These are phyloP conservation scores for Escallonia rubra DNA, from an alignment of 129 eudicot genomes.

Conservation along the genomic window DNA sequence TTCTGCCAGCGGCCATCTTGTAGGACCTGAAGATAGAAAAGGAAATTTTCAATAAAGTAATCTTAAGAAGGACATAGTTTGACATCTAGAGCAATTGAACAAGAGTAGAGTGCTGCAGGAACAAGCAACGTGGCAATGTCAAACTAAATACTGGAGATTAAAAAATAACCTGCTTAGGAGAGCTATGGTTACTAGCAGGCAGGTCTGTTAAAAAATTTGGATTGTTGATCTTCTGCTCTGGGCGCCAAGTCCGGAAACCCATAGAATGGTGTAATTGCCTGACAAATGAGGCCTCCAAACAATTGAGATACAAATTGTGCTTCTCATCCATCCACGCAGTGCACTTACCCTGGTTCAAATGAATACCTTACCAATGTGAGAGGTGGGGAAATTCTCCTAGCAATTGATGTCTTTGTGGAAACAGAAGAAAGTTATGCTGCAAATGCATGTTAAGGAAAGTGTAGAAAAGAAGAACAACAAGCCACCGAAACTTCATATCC, in stretches of 20 bases:
- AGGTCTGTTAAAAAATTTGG: neutral
- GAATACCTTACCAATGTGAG: neutral
- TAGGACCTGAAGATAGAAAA: slow-evolving; percentile 11
- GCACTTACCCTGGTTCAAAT: slow-evolving; percentile 14
- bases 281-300: slow-evolving; percentile 45
- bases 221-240: neutral
- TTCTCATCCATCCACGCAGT: slow-evolving; percentile 35
- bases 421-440: neutral
- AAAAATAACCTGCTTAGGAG: slow-evolving; percentile 15
- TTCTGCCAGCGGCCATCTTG: slow-evolving; percentile 24
- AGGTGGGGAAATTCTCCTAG: neutral
- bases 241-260: slow-evolving; percentile 7
- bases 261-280: slow-evolving; percentile 31
- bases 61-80: neutral
- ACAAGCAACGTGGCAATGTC: neutral
- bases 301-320: slow-evolving; percentile 34
- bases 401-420: neutral
- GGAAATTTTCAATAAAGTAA: neutral
- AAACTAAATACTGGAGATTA: neutral
- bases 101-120: neutral
- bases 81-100: neutral
- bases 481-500: neutral
- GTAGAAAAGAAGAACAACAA: too few relatives aligned
- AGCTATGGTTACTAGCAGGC: neutral
- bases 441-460: neutral